Conservation (phyloP, 345 rosid species). For the Salix purpurea region DNA sequence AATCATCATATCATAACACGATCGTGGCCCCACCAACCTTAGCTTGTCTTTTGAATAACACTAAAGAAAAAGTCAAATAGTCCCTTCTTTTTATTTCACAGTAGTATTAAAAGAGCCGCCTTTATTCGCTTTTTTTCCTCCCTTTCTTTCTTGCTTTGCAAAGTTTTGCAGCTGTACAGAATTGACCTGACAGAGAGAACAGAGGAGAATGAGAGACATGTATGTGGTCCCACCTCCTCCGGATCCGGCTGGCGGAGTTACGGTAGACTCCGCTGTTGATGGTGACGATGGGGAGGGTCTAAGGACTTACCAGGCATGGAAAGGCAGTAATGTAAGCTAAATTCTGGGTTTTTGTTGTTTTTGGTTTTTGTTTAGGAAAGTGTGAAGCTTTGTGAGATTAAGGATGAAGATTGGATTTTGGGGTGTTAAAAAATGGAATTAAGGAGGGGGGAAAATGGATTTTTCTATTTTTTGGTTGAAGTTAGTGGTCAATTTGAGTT, state of each 20-base stretch:
- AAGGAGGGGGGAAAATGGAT: neutral
- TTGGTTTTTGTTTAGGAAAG: neutral
- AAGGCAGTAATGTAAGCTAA: slow-evolving; percentile 81
- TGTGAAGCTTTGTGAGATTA: neutral
- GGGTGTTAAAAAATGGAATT: neutral
- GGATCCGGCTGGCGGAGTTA: slow-evolving; percentile 15
- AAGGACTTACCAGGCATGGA: slow-evolving; percentile 83
- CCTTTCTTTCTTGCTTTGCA: neutral
- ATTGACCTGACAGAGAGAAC: neutral
- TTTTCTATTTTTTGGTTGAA: neutral
- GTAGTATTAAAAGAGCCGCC: slow-evolving; percentile 5
- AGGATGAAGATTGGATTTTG: neutral
- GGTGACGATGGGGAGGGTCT: slow-evolving; percentile 34
- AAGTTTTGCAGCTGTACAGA: neutral
- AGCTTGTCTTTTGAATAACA: neutral
- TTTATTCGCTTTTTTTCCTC: slow-evolving; percentile 4
- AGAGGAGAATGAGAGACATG: slow-evolving; percentile 11
- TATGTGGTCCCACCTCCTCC: slow-evolving; percentile 21
- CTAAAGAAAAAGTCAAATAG: slow-evolving; percentile 7
- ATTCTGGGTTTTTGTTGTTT: neutral
- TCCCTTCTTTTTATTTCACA: neutral
- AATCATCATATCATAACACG: neutral
- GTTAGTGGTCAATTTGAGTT: neutral
- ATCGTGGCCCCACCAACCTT: neutral
- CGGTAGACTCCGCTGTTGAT: slow-evolving; percentile 7